Percentiles rank a stretch among this genome's conserved stretches.
Evolutionary conservation across 345 rosid species (phyloP).

Genomic region (Eucalyptus leucophloia): DNA sequence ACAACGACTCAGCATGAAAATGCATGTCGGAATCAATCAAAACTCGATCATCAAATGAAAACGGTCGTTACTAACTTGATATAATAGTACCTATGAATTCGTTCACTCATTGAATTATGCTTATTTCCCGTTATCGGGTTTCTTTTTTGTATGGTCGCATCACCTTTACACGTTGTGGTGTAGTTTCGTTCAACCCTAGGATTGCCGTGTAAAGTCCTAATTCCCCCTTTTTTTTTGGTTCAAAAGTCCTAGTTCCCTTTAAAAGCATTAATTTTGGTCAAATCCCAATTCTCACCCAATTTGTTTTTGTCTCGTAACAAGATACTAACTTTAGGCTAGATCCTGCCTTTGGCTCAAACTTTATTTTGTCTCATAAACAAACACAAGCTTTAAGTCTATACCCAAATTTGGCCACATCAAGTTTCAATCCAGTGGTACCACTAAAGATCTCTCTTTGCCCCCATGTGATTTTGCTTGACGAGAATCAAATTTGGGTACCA

Average conservation of each 20-base stretch:
- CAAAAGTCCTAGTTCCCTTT: not conserved
- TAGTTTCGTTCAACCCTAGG: too few species aligned
- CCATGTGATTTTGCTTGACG: too few species aligned
- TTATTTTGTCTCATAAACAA: too few species aligned
- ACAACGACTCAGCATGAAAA: not conserved
- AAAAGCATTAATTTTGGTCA: not conserved
- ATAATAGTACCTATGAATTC: not conserved
- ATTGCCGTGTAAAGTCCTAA: too few species aligned
- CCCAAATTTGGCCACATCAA: too few species aligned
- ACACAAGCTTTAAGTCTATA: rapidly evolving
- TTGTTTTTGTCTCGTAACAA: too few species aligned
- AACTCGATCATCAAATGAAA: not conserved
- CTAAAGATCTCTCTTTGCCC: not conserved
- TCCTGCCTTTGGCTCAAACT: not conserved
- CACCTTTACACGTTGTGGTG: too few species aligned
- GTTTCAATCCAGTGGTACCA: rapidly evolving
- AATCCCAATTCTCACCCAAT: rapidly evolving
- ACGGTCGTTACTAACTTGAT: not conserved
- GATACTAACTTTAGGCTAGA: rapidly evolving
- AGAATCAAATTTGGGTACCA: not conserved
- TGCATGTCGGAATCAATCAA: not conserved
- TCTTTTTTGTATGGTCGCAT: not conserved
- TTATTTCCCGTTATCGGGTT: too few species aligned
- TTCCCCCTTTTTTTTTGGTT: too few species aligned
- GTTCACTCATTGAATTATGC: not conserved